These are phyloP conservation scores for Notholithocarpus densiflorus DNA, from an alignment of 306 rosid species.

Conservation along the genomic window DNA sequence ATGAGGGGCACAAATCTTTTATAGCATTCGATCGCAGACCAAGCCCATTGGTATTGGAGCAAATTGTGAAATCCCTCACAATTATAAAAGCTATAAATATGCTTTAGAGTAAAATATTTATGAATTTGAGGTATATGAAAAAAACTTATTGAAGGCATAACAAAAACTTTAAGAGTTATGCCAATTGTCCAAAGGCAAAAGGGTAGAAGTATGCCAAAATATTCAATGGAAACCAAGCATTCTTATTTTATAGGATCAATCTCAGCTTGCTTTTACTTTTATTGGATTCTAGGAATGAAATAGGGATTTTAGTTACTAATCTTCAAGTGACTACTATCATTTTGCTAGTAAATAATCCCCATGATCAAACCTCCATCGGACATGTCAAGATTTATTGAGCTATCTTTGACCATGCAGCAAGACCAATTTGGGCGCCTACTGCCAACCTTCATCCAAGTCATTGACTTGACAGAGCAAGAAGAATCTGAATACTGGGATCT, in stretches of 20 bases:
- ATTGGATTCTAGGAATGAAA: too few relatives aligned
- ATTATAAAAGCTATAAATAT: neutral
- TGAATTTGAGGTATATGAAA: neutral
- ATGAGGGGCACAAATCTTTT: too few relatives aligned
- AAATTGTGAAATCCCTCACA: too few relatives aligned
- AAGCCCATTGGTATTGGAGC: too few relatives aligned
- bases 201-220: neutral
- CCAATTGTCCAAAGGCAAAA: neutral
- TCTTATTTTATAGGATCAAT: too few relatives aligned
- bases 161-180: neutral
- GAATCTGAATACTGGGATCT: conserved; percentile 80
- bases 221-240: neutral
- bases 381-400: neutral
- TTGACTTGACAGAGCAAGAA: conserved; percentile 85
- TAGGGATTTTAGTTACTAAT: neutral
- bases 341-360: neutral
- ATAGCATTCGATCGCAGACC: too few relatives aligned
- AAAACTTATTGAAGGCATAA: neutral
- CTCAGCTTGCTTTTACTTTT: too few relatives aligned
- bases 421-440: conserved; percentile 91
- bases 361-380: neutral
- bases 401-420: conserved; percentile 47
- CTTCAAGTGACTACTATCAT: neutral
- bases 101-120: neutral
- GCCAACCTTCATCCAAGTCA: conserved; percentile 85